Evolutionary conservation across 495 filamentous ascomycete species (phyloP).

Genomic region (Penicillium bovifimosum): DNA sequence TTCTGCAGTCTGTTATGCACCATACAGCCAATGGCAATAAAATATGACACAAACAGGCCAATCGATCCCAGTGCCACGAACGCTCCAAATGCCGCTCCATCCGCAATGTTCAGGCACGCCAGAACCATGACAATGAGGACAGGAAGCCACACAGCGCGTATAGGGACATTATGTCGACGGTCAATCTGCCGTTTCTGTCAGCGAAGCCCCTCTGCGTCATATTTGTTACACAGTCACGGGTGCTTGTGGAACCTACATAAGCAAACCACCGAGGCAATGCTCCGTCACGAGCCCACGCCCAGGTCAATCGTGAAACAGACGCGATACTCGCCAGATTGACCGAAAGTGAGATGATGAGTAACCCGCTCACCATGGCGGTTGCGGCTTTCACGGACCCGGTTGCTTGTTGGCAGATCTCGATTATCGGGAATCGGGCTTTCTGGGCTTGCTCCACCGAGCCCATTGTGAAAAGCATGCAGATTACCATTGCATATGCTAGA

Average conservation of each 20-base stretch:
- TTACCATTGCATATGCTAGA: slow-evolving; percentile 33
- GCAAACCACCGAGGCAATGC: slow-evolving; percentile 36
- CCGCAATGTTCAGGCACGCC: slow-evolving; percentile 53
- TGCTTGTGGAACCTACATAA: slow-evolving; percentile 21
- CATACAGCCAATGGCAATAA: slow-evolving; percentile 37
- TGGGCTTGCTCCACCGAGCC: slow-evolving; percentile 27
- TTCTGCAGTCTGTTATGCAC: slow-evolving; percentile 25
- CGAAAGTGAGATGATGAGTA: slow-evolving; percentile 39
- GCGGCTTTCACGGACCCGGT: slow-evolving; percentile 36
- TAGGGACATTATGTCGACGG: slow-evolving; percentile 35
- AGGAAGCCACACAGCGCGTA: slow-evolving; percentile 41
- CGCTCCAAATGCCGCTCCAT: slow-evolving; percentile 47
- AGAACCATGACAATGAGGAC: slow-evolving; percentile 43
- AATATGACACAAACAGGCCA: slow-evolving; percentile 37
- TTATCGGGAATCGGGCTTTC: slow-evolving; percentile 34
- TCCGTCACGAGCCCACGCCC: slow-evolving; percentile 39
- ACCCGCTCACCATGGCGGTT: slow-evolving; percentile 38
- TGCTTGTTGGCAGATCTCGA: slow-evolving; percentile 39
- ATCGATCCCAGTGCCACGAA: slow-evolving; percentile 42
- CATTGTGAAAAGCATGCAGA: slow-evolving; percentile 38
- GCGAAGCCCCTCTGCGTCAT: background rate
- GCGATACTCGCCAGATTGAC: slow-evolving; percentile 28
- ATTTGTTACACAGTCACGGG: background rate
- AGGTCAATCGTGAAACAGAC: slow-evolving; percentile 32
- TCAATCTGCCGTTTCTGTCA: slow-evolving; percentile 10